Base-by-base conservation (phyloP, 192 early-diverging fungal species). In the Linnemannia elongata region DNA sequence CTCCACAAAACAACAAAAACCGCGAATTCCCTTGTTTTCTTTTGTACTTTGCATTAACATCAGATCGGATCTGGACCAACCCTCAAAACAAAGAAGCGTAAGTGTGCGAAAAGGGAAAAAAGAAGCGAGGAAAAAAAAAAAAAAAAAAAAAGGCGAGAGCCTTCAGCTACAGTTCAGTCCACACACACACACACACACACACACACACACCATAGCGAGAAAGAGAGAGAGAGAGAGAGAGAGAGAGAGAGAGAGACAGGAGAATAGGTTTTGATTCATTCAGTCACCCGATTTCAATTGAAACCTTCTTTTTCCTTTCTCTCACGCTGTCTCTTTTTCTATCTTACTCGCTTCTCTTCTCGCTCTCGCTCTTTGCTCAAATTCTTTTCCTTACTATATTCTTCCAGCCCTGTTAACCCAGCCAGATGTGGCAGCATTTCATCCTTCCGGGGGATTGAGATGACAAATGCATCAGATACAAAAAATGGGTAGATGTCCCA, bases 31-130 rank as follows among this genome's bases (percentile, higher is more conserved):
- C 69, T 71, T 30, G 1, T 35, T 39, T 36, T 70, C 15, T n/a
- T 24, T 71, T 20, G 5, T 41, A 20, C 38, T 38, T 24, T 57
- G 8, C n/a, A 15, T 13, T 3, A 33, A 13, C 7, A 30, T 33
- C 12, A 33, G 60, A 66, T 66, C 60, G 30, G 27, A 66, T 66
- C 60, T 66, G 60, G 60, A 66, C 60, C 60, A 66, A 33, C 60
- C 30, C 13, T 66, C 30, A 9, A 66, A 52, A 49, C 47, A 49
- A 15, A 49, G 13, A 52, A 52, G 9, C 42, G 8, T 4, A 57
- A 3, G 57, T 7, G 57, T 1, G 27, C 1, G 9, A 27, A 63
- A 10, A 9, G 5, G 9, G 7, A 33, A 13, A 35, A 33, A 66
- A 27, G 8, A 60, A 30, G 55, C 10, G 60, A 33, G 12, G 3